These are phyloP conservation scores for Carex littledalei DNA, from an alignment of 176 grass and related monocot genomes.

Conservation along the genomic window DNA sequence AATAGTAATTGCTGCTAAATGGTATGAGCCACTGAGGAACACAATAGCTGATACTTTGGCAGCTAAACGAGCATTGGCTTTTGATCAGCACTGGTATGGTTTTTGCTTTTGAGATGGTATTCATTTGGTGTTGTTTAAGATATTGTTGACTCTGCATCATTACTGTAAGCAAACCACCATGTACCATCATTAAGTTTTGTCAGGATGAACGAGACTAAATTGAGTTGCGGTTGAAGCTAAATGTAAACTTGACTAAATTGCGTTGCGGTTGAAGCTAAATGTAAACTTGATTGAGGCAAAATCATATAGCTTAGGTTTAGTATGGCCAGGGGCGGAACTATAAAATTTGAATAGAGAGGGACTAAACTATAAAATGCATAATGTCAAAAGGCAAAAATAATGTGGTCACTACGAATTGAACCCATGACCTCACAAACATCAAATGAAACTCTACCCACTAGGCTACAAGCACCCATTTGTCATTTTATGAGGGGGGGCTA, in stretches of 20 bases:
- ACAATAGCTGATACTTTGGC: slow-evolving; percentile 22
- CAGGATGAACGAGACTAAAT: not conserved
- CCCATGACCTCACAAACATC: too few relatives aligned
- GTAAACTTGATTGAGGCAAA: not conserved
- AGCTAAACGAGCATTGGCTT: slow-evolving; percentile 24
- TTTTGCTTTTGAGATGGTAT: not conserved
- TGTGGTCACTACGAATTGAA: too few relatives aligned
- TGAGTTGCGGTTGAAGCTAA: too few relatives aligned
- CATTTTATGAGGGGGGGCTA: too few relatives aligned
- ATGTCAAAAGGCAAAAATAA: too few relatives aligned
- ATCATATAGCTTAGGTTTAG: not conserved
- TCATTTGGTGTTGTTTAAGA: not conserved
- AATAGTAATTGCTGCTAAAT: slow-evolving; percentile 23
- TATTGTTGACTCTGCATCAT: not conserved
- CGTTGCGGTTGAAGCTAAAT: not conserved
- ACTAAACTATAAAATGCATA: too few relatives aligned
- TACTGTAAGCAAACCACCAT: not conserved
- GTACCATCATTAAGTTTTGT: not conserved
- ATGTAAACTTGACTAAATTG: too few relatives aligned
- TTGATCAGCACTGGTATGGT: slow-evolving; percentile 29
- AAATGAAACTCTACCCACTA: too few relatives aligned
- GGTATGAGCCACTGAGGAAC: slow-evolving; percentile 32
- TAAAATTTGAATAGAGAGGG: too few relatives aligned
- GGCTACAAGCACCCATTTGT: too few relatives aligned
- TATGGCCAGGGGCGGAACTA: not conserved